These are phyloP conservation scores for Massarina eburnea DNA, from an alignment of 2,329 filamentous ascomycete species.

Conservation along the genomic window DNA sequence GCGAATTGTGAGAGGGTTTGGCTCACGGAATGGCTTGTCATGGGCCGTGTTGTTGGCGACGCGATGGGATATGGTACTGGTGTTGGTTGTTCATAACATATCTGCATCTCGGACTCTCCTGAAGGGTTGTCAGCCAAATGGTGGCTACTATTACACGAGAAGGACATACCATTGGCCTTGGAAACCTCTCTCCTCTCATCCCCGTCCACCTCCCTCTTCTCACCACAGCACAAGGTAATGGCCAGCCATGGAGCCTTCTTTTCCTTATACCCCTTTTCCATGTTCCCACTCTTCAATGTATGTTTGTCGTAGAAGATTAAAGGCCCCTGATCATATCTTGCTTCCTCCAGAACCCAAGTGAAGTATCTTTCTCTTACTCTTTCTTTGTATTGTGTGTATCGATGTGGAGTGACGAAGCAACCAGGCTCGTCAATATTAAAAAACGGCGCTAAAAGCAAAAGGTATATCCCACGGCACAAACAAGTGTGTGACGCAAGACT, in stretches of 20 bases:
- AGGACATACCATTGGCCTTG: conserved; percentile 31
- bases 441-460: background rate
- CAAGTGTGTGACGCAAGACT: background rate
- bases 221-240: conserved; percentile 43
- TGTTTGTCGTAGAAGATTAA: background rate
- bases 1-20: conserved; percentile 41
- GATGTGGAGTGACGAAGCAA: background rate
- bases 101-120: conserved; percentile 28
- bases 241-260: conserved; percentile 35
- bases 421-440: background rate
- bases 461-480: background rate
- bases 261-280: conserved; percentile 5
- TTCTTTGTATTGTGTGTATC: background rate
- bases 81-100: conserved; percentile 40
- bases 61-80: conserved; percentile 29
- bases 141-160: conserved; percentile 5
- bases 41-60: conserved; percentile 33
- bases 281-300: background rate
- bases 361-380: background rate
- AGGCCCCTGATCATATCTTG: background rate
- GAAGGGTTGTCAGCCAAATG: conserved; percentile 18
- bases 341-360: too few species aligned
- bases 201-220: conserved; percentile 31
- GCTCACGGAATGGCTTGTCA: conserved; percentile 37
- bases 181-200: conserved; percentile 20